A percentile compares a stretch with the other conserved stretches of the same genome.
phyloP scores from a whole-genome alignment of 257 asterid species.

The Salvia rosmarinus region DNA sequence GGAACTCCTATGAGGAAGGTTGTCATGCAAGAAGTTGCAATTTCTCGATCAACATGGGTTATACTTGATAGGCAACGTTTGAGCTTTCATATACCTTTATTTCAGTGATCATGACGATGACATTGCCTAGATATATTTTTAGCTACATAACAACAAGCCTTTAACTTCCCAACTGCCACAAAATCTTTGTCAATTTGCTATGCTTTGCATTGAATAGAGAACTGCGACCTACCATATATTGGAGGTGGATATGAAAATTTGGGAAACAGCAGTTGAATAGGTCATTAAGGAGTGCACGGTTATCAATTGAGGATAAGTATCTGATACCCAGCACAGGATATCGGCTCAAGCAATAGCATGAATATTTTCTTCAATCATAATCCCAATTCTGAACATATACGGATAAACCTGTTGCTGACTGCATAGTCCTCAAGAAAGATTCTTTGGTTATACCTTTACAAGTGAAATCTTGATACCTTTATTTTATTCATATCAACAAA shows the following conservation, averaged over 20 bases:
- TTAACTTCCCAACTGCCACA: no score
- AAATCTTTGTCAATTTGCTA: no score
- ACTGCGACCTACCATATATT: no score
- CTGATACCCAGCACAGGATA: neutral
- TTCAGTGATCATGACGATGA: neutral
- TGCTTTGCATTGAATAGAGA: no score
- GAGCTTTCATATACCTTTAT: neutral
- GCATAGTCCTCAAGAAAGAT: neutral
- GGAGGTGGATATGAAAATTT: no score
- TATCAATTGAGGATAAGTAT: neutral
- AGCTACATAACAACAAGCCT: no score
- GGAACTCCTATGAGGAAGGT: slow-evolving; percentile 68
- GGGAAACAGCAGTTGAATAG: no score
- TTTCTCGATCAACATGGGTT: slow-evolving; percentile 59
- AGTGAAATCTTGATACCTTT: neutral
- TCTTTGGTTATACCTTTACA: neutral
- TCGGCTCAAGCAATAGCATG: neutral
- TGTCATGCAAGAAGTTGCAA: slow-evolving; percentile 59
- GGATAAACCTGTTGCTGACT: neutral
- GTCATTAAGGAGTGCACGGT: no score
- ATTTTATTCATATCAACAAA: neutral
- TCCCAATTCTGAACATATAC: neutral
- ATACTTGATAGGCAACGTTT: slow-evolving; percentile 58
- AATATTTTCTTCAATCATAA: neutral
- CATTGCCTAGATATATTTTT: no score